Conservation (phyloP, 345 rosid species). For the Citrus cavaleriei region DNA sequence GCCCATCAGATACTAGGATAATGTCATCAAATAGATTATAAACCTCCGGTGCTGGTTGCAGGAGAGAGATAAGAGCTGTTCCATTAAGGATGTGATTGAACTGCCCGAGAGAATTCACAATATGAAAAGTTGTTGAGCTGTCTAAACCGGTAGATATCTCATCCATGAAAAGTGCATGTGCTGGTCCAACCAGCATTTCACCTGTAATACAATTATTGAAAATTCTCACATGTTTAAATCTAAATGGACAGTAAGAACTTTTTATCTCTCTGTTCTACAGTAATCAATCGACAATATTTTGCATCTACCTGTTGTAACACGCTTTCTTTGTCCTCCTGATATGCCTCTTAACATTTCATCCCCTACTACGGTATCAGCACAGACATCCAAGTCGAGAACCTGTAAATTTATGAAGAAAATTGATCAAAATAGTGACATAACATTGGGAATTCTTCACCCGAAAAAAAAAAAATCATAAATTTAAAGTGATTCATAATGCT, state of each 20-base stretch:
- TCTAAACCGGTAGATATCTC: slow-evolving; percentile 81
- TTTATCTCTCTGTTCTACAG: not conserved
- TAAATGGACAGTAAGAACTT: not conserved
- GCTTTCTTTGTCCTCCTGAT: slow-evolving; percentile 67
- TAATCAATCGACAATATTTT: too few species aligned
- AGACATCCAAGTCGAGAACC: slow-evolving; percentile 58
- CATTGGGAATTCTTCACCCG: not conserved
- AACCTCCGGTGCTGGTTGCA: slow-evolving; percentile 80
- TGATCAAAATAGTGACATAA: not conserved
- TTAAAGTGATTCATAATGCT: not conserved
- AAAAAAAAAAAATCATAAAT: not conserved
- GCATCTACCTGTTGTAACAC: slow-evolving; percentile 55
- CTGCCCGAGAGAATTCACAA: slow-evolving; percentile 70
- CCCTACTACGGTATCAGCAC: slow-evolving; percentile 61
- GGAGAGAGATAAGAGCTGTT: slow-evolving; percentile 69
- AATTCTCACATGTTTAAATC: not conserved
- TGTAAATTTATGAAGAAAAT: slow-evolving; percentile 14
- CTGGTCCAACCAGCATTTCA: slow-evolving; percentile 71
- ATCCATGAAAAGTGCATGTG: slow-evolving; percentile 56
- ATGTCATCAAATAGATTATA: slow-evolving; percentile 72
- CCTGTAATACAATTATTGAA: slow-evolving; percentile 25
- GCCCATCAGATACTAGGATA: slow-evolving; percentile 68
- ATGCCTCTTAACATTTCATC: slow-evolving; percentile 55
- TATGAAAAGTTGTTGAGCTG: slow-evolving; percentile 73
- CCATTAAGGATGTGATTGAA: slow-evolving; percentile 53